phyloP scores from a whole-genome alignment of 2,329 filamentous ascomycete genomes.

The Fusarium sp. region DNA sequence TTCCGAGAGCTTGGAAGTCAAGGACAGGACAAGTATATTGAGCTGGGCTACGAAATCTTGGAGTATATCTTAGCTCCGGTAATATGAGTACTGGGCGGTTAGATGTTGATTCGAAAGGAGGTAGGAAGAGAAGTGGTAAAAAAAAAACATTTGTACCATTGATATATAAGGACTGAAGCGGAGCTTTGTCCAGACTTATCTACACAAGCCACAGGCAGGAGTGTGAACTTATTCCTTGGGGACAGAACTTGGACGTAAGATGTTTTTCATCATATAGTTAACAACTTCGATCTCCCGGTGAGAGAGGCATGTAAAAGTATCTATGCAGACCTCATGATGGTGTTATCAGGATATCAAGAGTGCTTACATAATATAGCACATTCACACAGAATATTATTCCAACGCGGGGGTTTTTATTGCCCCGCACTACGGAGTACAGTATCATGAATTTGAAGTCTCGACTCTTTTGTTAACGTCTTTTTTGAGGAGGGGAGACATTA shows the following conservation, averaged over 20 bases:
- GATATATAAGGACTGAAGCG: too few species aligned
- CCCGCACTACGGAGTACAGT: slow-evolving; percentile 35
- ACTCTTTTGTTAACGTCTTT: slow-evolving; percentile 4
- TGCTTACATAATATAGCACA: slow-evolving; percentile 51
- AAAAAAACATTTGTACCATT: neutral
- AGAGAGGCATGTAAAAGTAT: too few species aligned
- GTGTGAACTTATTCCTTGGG: too few species aligned
- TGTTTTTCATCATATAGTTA: too few species aligned
- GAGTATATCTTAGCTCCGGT: slow-evolving; percentile 67
- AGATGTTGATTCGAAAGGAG: too few species aligned
- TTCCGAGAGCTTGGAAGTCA: slow-evolving; percentile 49
- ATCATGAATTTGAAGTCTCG: neutral
- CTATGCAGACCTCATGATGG: too few species aligned
- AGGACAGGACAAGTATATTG: slow-evolving; percentile 57
- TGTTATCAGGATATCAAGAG: neutral
- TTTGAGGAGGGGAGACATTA: neutral
- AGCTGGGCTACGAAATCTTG: slow-evolving; percentile 68
- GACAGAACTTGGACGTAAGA: too few species aligned
- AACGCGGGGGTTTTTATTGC: slow-evolving; percentile 11
- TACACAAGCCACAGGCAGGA: too few species aligned
- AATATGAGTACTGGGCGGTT: slow-evolving; percentile 53
- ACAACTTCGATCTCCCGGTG: too few species aligned
- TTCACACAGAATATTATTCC: slow-evolving; percentile 46
- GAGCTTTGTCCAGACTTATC: too few species aligned
- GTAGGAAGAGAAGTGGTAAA: neutral